Base-by-base conservation (phyloP, 305 asterid species). In the Rubia tinctorum region DNA sequence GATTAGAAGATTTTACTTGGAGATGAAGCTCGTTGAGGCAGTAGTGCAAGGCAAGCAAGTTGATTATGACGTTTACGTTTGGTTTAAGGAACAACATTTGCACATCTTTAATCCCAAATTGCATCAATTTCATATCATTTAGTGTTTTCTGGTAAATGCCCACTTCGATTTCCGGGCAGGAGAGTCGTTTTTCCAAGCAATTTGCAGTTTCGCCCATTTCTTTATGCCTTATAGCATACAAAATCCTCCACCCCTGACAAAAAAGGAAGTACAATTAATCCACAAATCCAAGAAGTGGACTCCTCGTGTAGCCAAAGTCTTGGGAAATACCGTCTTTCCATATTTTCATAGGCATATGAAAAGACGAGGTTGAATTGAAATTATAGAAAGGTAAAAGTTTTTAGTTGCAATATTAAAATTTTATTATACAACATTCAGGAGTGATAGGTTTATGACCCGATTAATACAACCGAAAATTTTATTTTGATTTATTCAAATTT, bases 31-130 rank as follows among this genome's bases (percentile, higher is more conserved):
- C 82, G 22, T 75, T 44, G 72, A 88, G 77, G 89, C 97, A 91
- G 86, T 91, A 87, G 85, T 93, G 97, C 90, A 91, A 62, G 82
- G 90, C 97, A 64, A 82, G 79, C 86, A 91, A 88, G 88, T 93
- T 93, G 66, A 87, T 85, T 74, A 93, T 80, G 79, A 90, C 96
- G 55, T 78, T 81, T 64, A 76, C 80, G 47, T 85, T 75, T 5
- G 93, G 91, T 77, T 88, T 85, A 69, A 91, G 88, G 18, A 93
- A 84, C 82, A 90, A 82, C 82, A 87, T 79, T 45, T 84, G 78
- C 40, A 91, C 84, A 80, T 93, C 98, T 72, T 80, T 77, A 79
- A 91, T 90, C 56, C 95, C 94, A 69, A 91, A 80, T 69, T 84
- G 90, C 78, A 82, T 82, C 1, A 86, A 69, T 44, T 81, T 75